phyloP scores from a whole-genome alignment of 2,329 filamentous ascomycete species.

The Sclerotinia glacialis region DNA sequence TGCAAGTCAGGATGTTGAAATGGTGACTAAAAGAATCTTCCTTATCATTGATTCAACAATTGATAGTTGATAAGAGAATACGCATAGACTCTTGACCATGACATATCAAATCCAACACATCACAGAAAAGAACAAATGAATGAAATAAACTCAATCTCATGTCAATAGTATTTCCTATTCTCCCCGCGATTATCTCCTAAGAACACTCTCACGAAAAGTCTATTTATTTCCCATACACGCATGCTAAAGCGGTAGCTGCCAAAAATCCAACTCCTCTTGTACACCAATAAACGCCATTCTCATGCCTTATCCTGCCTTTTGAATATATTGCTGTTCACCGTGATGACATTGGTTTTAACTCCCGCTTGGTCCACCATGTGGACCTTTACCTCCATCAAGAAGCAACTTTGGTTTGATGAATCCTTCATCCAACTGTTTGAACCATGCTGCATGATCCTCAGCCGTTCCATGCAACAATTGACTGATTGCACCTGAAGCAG shows the following conservation, averaged over 20 bases:
- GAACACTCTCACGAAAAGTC: background rate
- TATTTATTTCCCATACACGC: slow-evolving; percentile 11
- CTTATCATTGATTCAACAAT: too few relatives aligned
- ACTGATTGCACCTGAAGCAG: slow-evolving; percentile 67
- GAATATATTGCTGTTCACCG: background rate
- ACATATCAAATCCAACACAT: background rate
- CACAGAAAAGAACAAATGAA: background rate
- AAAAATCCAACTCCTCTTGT: slow-evolving; percentile 15
- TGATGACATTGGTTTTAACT: background rate
- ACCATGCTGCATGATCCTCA: slow-evolving; percentile 86
- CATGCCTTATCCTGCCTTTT: slow-evolving; percentile 21
- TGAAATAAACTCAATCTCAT: background rate
- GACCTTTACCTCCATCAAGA: slow-evolving; percentile 60
- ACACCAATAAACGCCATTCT: slow-evolving; percentile 18
- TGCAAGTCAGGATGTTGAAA: too few relatives aligned
- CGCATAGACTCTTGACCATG: too few relatives aligned
- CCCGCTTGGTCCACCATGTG: slow-evolving; percentile 33
- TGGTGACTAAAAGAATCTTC: too few relatives aligned
- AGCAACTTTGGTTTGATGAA: slow-evolving; percentile 91
- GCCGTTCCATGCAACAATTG: slow-evolving; percentile 74
- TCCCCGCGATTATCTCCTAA: background rate
- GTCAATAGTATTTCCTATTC: background rate
- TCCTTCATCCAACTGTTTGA: slow-evolving; percentile 90
- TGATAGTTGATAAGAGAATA: too few relatives aligned
- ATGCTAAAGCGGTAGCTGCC: background rate